Percentiles rank a stretch among this genome's conserved stretches.
These are phyloP conservation scores for Trichoderma gracile DNA, from an alignment of 2,329 filamentous ascomycete genomes.

Conservation along the genomic window DNA sequence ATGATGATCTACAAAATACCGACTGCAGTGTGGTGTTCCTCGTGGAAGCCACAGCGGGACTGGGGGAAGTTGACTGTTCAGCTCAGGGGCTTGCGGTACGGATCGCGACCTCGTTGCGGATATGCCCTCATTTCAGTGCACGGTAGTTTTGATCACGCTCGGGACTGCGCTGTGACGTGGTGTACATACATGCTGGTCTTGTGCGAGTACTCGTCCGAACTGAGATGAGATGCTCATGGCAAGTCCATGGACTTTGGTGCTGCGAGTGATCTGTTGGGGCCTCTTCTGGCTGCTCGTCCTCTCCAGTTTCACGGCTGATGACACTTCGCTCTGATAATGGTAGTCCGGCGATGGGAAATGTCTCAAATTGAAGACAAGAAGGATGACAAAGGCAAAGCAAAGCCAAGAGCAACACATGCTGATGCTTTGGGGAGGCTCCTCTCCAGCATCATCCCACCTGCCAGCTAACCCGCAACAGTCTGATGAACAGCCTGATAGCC, in stretches of 20 bases:
- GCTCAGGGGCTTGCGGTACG: constrained; percentile 20
- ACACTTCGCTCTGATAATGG: not conserved
- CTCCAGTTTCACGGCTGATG: not conserved
- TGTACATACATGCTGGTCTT: not conserved
- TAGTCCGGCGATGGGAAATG: not conserved
- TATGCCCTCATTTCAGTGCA: constrained; percentile 13
- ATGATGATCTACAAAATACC: constrained; percentile 19
- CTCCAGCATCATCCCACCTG: not conserved
- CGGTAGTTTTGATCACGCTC: constrained; percentile 24
- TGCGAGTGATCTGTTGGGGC: not conserved
- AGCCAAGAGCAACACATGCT: not conserved
- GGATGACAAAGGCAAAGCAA: not conserved
- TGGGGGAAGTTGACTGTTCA: constrained; percentile 4
- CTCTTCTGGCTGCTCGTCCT: no score
- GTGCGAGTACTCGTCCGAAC: not conserved
- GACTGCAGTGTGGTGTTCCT: not conserved
- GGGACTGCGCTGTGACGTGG: constrained; percentile 17
- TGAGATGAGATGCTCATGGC: no score
- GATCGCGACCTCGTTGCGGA: constrained; percentile 13
- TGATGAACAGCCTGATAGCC: no score
- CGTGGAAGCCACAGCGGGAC: constrained; percentile 9
- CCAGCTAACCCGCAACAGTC: not conserved
- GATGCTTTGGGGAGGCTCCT: not conserved
- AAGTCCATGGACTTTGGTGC: no score
- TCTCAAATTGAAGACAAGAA: no score